A percentile compares a stretch with the other conserved stretches of the same genome.
Evolutionary conservation across 306 rosid genomes (phyloP).

Genomic region (Argentina anserina): DNA sequence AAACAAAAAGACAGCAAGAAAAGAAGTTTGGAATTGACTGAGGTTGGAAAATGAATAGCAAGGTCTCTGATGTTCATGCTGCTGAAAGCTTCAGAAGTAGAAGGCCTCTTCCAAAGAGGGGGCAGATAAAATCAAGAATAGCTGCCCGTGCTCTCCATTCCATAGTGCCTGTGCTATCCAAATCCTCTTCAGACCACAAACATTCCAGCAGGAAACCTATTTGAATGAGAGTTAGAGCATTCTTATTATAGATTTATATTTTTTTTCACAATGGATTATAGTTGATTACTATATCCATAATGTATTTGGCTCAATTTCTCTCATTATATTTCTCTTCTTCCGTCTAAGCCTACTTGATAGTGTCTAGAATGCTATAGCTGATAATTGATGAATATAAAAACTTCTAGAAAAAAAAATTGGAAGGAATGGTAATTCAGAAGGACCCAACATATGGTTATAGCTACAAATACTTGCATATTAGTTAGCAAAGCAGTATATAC

Average conservation of each 20-base stretch:
- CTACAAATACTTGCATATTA: background rate
- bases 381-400: background rate
- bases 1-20: background rate
- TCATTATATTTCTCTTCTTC: background rate
- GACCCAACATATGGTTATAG: background rate
- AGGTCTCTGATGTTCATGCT: slow-evolving; percentile 31
- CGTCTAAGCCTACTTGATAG: background rate
- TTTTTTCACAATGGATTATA: background rate
- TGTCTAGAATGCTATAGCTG: background rate
- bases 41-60: slow-evolving; percentile 36
- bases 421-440: background rate
- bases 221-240: background rate
- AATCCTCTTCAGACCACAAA: slow-evolving; percentile 17
- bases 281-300: background rate
- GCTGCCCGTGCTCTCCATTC: slow-evolving; percentile 31
- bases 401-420: background rate
- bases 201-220: slow-evolving; percentile 8
- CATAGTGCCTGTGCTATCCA: slow-evolving; percentile 26
- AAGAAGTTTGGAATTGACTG: background rate
- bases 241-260: slow-evolving; percentile 3
- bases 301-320: background rate
- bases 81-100: slow-evolving; percentile 11
- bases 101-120: slow-evolving; percentile 37
- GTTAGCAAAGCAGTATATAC: background rate
- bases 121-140: slow-evolving; percentile 27